Conservation (phyloP, 2,329 filamentous ascomycete genomes). For the Sporothrix dimorphospora region DNA sequence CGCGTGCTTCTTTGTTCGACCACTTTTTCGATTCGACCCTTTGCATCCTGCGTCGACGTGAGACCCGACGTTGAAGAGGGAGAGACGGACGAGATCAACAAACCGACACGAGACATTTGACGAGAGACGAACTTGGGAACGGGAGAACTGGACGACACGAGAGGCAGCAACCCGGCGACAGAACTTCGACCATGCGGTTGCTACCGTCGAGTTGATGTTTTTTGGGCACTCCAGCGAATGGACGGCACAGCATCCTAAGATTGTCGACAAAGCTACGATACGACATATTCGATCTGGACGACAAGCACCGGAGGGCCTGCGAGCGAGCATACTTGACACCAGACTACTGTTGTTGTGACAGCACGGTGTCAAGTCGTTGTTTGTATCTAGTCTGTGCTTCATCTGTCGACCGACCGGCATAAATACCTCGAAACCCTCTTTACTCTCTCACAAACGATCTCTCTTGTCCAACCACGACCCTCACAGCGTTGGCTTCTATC, state of each 20-base stretch:
- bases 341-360: too few relatives aligned
- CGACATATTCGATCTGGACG: neutral
- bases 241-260: neutral
- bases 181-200: too few relatives aligned
- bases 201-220: neutral
- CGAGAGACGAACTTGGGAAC: neutral
- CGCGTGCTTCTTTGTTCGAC: constrained; percentile 35
- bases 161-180: neutral
- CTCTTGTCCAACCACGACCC: neutral
- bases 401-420: neutral
- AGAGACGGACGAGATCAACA: neutral
- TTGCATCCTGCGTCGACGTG: neutral
- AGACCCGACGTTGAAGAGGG: neutral
- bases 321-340: neutral
- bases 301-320: too few relatives aligned
- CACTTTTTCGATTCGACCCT: neutral
- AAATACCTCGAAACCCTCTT: neutral
- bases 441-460: neutral
- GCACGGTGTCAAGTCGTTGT: neutral
- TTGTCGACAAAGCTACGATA: neutral
- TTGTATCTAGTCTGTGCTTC: neutral
- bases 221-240: neutral
- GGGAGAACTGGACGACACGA: neutral
- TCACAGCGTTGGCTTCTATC: neutral
- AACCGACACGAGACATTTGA: neutral